phyloP scores from a whole-genome alignment of 495 filamentous ascomycete genomes.

The Xylaria venustula region DNA sequence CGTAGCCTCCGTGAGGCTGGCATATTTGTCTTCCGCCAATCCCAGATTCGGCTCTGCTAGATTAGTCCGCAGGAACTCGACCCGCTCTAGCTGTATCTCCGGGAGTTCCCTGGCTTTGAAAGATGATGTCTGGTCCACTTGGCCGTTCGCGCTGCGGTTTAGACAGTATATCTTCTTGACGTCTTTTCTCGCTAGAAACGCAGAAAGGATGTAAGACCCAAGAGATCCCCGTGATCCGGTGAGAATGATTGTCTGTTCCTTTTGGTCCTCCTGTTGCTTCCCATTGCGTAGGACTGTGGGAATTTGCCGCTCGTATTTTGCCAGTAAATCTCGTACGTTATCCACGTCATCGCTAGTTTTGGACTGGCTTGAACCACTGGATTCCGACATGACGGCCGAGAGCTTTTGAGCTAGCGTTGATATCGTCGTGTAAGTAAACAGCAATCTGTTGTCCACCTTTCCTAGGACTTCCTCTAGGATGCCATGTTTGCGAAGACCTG shows the following conservation, averaged over 20 bases:
- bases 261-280: too few relatives aligned
- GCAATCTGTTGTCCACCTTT: not conserved
- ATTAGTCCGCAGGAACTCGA: constrained; percentile 14
- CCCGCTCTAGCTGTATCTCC: not conserved
- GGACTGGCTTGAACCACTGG: not conserved
- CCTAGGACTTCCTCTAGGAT: not conserved
- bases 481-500: constrained; percentile 5
- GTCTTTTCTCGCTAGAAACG: not conserved
- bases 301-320: constrained; percentile 3
- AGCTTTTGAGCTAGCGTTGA: not conserved
- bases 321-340: not conserved
- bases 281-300: not conserved
- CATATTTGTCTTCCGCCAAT: constrained; percentile 21
- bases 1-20: constrained; percentile 13
- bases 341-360: not conserved
- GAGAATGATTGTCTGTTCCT: not conserved
- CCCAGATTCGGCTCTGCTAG: constrained; percentile 26
- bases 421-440: constrained; percentile 7
- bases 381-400: not conserved
- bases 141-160: not conserved
- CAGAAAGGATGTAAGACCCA: constrained; percentile 8
- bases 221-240: constrained; percentile 12
- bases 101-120: constrained; percentile 6
- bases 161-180: constrained; percentile 10
- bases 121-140: not conserved